Percentiles rank a stretch among this genome's conserved stretches.
Evolutionary conservation across 192 early-diverging fungal species (phyloP).

Genomic region (Linnemannia exigua): DNA sequence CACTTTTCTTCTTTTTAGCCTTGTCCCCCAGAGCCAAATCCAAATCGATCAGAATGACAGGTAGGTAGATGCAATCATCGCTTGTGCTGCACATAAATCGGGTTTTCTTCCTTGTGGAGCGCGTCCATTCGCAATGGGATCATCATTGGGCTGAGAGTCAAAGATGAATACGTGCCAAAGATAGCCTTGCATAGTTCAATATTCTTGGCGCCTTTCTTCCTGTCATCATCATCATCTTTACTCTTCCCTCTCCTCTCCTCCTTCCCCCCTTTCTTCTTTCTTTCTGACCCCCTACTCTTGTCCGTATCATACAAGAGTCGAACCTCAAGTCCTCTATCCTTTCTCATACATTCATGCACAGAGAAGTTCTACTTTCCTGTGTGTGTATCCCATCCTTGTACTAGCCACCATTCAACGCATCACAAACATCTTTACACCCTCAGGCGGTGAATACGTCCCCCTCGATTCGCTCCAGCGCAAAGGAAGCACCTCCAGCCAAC

Average conservation of each 20-base stretch:
- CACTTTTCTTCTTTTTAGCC: too few relatives aligned
- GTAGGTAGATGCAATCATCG: neutral
- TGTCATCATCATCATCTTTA: neutral
- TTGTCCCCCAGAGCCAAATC: too few relatives aligned
- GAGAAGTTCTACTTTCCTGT: too few relatives aligned
- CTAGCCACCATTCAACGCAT: slow-evolving; percentile 55
- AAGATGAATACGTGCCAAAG: neutral
- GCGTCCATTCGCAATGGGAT: neutral
- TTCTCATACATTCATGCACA: neutral
- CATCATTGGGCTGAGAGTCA: neutral
- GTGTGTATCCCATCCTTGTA: neutral
- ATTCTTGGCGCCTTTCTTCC: neutral
- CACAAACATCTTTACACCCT: slow-evolving; percentile 29
- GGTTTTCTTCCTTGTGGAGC: neutral
- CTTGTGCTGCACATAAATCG: neutral
- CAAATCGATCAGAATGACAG: too few relatives aligned
- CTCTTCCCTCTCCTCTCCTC: neutral
- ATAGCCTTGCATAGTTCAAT: neutral
- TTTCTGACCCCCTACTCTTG: neutral
- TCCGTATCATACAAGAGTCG: neutral
- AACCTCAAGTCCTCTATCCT: neutral
- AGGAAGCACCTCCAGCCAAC: slow-evolving; percentile 1
- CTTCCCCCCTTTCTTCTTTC: neutral
- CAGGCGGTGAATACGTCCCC: slow-evolving; percentile 49
- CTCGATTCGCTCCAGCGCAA: slow-evolving; percentile 45